phyloP scores from a whole-genome alignment of 345 rosid species.

The Salix udensis region DNA sequence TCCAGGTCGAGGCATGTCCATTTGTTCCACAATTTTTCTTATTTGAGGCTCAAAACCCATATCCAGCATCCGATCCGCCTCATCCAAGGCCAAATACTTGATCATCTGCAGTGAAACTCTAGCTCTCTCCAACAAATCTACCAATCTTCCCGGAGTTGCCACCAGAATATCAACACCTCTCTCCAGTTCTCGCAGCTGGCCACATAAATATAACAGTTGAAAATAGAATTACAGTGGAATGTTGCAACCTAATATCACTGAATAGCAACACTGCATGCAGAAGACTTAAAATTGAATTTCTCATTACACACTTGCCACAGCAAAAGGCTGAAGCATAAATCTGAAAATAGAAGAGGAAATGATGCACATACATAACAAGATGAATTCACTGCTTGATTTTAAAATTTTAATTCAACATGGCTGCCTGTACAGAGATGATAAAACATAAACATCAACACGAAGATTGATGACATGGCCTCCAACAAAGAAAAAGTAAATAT shows the following conservation, averaged over 20 bases:
- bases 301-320: neutral
- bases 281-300: neutral
- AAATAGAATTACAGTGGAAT: neutral
- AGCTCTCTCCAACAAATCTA: conserved; percentile 90
- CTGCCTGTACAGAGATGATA: neutral
- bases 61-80: conserved; percentile 98
- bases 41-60: conserved; percentile 99
- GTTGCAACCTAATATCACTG: neutral
- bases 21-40: conserved; percentile 89
- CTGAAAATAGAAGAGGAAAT: neutral
- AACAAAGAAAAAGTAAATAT: neutral
- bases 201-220: conserved; percentile 17
- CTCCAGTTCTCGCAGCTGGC: conserved; percentile 87
- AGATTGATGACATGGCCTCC: neutral
- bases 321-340: neutral
- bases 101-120: conserved; percentile 92
- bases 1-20: conserved; percentile 94
- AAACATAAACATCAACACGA: neutral
- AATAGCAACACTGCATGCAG: neutral
- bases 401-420: neutral
- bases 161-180: conserved; percentile 98
- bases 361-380: neutral
- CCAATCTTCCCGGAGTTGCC: conserved; percentile 98
- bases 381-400: neutral
- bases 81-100: conserved; percentile 86